A percentile compares a stretch with the other conserved stretches of the same genome.
phyloP scores from a whole-genome alignment of 345 rosid species.

The Eucalyptus pumila region DNA sequence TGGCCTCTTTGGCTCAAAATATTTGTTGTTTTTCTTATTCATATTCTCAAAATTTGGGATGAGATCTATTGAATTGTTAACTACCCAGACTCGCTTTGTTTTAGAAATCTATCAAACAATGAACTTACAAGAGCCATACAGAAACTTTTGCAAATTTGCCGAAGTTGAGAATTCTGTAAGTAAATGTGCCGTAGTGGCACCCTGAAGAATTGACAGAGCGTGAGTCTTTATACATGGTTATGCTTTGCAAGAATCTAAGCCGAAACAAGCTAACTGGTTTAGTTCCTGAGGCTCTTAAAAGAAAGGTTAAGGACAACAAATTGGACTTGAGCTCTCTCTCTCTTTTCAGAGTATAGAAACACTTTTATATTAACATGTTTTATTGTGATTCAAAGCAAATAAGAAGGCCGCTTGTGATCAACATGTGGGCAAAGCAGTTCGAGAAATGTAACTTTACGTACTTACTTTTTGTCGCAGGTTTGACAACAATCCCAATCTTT shows the following conservation, averaged over 20 bases:
- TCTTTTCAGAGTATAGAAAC: too few relatives aligned
- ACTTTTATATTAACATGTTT: too few relatives aligned
- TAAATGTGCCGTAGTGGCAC: not conserved
- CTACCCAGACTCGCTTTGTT: not conserved
- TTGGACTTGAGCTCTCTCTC: too few relatives aligned
- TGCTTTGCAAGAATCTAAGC: not conserved
- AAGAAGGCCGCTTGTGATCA: not conserved
- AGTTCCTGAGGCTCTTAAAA: not conserved
- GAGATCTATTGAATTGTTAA: not conserved
- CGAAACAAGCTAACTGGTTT: slow-evolving; percentile 5
- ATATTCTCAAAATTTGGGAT: too few relatives aligned
- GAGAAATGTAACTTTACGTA: too few relatives aligned
- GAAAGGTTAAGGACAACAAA: not conserved
- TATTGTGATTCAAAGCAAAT: too few relatives aligned
- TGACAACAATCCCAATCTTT: too few relatives aligned
- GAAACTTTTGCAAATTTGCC: slow-evolving; percentile 6
- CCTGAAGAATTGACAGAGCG: not conserved
- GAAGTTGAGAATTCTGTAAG: slow-evolving; percentile 13
- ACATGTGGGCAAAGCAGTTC: not conserved
- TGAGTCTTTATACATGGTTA: not conserved
- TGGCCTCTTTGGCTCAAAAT: too few relatives aligned
- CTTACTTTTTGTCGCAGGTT: too few relatives aligned
- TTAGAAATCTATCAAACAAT: slow-evolving; percentile 23
- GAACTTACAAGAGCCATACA: slow-evolving; percentile 6
- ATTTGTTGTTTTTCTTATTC: too few relatives aligned